Percentiles rank a stretch among this genome's conserved stretches.
These are phyloP conservation scores for Umbelopsis vinacea DNA, from an alignment of 192 early-diverging fungal genomes.

Conservation along the genomic window DNA sequence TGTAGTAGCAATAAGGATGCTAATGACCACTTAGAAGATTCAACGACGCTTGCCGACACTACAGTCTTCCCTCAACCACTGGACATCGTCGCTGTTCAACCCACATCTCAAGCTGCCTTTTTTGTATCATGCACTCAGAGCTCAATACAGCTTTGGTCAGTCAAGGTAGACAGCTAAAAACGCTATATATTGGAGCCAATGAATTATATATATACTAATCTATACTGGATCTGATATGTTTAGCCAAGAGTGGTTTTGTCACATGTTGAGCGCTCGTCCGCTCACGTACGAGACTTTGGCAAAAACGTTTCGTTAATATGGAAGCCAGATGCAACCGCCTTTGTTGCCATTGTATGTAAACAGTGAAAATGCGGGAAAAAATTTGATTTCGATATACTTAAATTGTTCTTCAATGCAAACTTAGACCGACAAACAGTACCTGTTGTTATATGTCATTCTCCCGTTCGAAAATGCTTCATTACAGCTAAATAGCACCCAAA, in stretches of 20 bases:
- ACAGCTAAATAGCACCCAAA: conserved; percentile 59
- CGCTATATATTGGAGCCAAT: conserved; percentile 1
- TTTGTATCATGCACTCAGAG: conserved; percentile 66
- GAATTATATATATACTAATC: not conserved
- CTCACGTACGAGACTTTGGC: conserved; percentile 74
- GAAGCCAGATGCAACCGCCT: conserved; percentile 67
- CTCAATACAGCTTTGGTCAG: conserved; percentile 68
- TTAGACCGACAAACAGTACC: conserved; percentile 66
- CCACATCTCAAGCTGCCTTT: conserved; percentile 53
- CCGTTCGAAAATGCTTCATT: conserved; percentile 56
- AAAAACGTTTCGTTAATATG: conserved; percentile 72
- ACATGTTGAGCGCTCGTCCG: conserved; percentile 61
- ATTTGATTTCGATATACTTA: no score
- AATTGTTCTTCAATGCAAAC: no score
- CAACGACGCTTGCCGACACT: conserved; percentile 26
- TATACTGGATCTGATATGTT: not conserved
- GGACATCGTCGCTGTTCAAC: conserved; percentile 51
- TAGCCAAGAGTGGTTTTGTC: conserved; percentile 72
- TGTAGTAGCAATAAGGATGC: conserved; percentile 30
- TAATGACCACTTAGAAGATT: conserved; percentile 33
- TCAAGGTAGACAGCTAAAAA: conserved; percentile 51
- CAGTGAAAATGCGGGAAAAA: not conserved
- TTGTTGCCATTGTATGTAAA: conserved; percentile 68
- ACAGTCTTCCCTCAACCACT: conserved; percentile 31
- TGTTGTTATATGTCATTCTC: conserved; percentile 72